Percentiles rank a stretch among this genome's conserved stretches.
Evolutionary conservation across 306 rosid genomes (phyloP).

Genomic region (Datisca glomerata): DNA sequence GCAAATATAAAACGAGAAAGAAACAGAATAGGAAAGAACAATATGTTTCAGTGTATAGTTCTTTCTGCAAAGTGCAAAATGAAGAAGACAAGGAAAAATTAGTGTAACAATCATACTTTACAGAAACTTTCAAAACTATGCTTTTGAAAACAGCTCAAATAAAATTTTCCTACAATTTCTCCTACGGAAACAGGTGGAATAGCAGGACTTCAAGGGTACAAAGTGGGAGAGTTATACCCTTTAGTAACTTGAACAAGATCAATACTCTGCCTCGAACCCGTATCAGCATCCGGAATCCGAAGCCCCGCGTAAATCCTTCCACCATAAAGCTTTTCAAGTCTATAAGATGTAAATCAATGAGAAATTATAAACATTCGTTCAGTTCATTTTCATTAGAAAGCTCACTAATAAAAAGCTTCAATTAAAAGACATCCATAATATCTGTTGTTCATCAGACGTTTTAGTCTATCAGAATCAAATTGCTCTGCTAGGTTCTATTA

Average conservation of each 20-base stretch:
- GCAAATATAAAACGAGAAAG: too few relatives aligned
- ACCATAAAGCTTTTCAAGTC: constrained; percentile 62
- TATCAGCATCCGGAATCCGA: constrained; percentile 89
- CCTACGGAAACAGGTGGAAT: neutral
- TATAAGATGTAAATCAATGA: constrained; percentile 7
- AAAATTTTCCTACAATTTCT: neutral
- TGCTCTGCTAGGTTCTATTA: too few relatives aligned
- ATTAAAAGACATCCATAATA: too few relatives aligned
- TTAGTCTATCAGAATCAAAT: too few relatives aligned
- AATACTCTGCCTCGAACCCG: constrained; percentile 58
- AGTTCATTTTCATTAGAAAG: too few relatives aligned
- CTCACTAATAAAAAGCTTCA: too few relatives aligned
- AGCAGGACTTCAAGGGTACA: neutral
- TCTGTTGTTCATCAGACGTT: too few relatives aligned
- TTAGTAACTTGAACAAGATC: constrained; percentile 53
- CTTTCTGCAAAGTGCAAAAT: too few relatives aligned
- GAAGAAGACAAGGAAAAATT: constrained; percentile 4
- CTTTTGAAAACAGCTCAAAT: neutral
- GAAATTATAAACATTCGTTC: neutral
- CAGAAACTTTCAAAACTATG: neutral
- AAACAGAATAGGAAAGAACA: too few relatives aligned
- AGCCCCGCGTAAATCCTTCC: constrained; percentile 64
- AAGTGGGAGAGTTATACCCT: constrained; percentile 23
- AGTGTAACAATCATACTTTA: neutral
- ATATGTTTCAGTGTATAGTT: too few relatives aligned